Conservation (phyloP, 106 monocot species). For the Acanthochlamys bracteata region DNA sequence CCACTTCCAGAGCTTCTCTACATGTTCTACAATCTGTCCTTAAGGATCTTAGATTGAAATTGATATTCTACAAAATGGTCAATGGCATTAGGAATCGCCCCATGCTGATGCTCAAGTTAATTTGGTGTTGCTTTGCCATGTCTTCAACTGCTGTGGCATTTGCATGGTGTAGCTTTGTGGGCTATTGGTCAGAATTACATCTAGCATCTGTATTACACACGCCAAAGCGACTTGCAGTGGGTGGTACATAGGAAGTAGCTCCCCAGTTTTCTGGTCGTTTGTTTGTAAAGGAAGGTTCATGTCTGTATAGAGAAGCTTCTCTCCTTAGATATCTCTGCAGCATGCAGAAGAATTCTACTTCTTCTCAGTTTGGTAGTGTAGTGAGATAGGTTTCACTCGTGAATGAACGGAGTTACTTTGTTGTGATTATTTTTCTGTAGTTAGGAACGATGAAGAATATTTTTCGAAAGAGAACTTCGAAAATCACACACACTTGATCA, state of each 20-base stretch:
- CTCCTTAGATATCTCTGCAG: too few relatives aligned
- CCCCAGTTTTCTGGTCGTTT: too few relatives aligned
- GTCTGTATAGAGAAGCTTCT: too few relatives aligned
- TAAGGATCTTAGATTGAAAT: conserved; percentile 48
- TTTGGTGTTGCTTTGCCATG: conserved; percentile 40
- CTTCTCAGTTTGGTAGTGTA: too few relatives aligned
- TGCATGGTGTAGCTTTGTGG: conserved; percentile 25
- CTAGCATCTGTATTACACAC: conserved; percentile 22
- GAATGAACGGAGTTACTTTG: too few relatives aligned
- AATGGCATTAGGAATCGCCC: conserved; percentile 34
- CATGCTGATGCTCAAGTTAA: conserved; percentile 39
- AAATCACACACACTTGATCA: too few relatives aligned
- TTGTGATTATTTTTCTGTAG: too few relatives aligned
- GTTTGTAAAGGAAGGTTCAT: too few relatives aligned
- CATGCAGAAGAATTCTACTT: too few relatives aligned
- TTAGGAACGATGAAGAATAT: too few relatives aligned
- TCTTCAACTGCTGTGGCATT: conserved; percentile 26
- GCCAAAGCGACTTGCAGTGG: conserved; percentile 24
- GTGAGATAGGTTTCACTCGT: too few relatives aligned
- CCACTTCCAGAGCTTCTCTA: conserved; percentile 9
- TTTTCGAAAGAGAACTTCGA: too few relatives aligned
- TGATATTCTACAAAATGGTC: conserved; percentile 50
- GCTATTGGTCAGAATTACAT: conserved; percentile 24
- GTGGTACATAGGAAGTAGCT: not conserved
- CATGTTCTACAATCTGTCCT: conserved; percentile 12